Base-by-base conservation (phyloP, 2,329 filamentous ascomycete genomes). In the Dactylella cylindrospora region DNA sequence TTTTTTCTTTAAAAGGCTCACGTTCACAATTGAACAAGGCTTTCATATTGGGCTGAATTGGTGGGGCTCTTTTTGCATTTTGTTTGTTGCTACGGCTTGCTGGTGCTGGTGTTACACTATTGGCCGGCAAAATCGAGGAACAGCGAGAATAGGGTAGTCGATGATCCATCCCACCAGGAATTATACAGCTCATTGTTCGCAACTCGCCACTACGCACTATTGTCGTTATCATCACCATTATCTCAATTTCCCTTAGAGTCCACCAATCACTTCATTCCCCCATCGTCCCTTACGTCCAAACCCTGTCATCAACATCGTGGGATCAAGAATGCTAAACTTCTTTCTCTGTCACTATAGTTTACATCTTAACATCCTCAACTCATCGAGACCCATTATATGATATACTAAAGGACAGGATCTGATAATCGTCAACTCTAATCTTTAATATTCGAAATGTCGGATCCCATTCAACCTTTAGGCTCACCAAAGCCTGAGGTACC, bases 401-500 rank as follows among this genome's bases (percentile, higher is more conserved):
- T 4, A 35, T 40, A 39, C 8, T 2, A 39, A 20, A 39, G 12
- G 35, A 17, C 25, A 47, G 8, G 28, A 47, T 40, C 9, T 32
- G 36, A 29, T 33, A 12, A 33, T 15, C 31, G 15, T n/a, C 17
- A 53, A 10, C 13, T 31, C 43, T 44, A 57, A 36, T 36, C n/a
- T 38, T 31, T 57, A 43, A 57, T 36, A 9, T 35, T 22, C 22
- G 19, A 54, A 41, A 62, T 62, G 57, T 54, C 57, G 49, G 36
- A 47, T 17, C 49, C 57, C 15, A 54, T 23, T 33, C 57, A 62
- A 25, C 49, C 55, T 39, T 22, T 44, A 23, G 57, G 57, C 36
- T 54, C 57, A 7, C 57, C 49, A 20, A 54, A 46, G 49, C 57
- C 57, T 13, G 57, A 62, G 49, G 57, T 62, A 28, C 57, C 57